phyloP scores from a whole-genome alignment of 192 early-diverging fungal species.

The Coemansia sp. region DNA sequence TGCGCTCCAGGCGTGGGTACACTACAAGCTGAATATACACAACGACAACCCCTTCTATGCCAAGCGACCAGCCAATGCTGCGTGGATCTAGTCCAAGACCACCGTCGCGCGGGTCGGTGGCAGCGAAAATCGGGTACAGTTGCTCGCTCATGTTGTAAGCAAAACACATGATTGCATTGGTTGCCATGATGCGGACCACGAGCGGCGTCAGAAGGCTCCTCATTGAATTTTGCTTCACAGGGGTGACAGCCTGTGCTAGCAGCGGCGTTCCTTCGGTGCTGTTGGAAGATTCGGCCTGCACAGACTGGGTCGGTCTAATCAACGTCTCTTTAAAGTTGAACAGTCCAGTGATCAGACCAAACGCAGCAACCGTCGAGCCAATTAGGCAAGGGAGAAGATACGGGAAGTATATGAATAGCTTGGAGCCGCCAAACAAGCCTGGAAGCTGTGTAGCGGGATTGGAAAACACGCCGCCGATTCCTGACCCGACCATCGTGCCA shows the following conservation, averaged over 20 bases:
- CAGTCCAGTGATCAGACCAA: slow-evolving; percentile 66
- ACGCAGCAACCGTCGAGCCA: slow-evolving; percentile 59
- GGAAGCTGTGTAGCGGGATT: slow-evolving; percentile 74
- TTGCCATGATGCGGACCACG: slow-evolving; percentile 13
- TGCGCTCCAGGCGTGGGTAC: slow-evolving; percentile 45
- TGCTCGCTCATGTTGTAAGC: slow-evolving; percentile 29
- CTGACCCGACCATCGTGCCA: slow-evolving; percentile 65
- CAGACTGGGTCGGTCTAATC: neutral
- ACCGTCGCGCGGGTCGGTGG: slow-evolving; percentile 35
- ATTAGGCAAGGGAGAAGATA: slow-evolving; percentile 84
- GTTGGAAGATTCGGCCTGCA: neutral
- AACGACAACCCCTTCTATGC: slow-evolving; percentile 38
- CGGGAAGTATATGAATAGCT: slow-evolving; percentile 66
- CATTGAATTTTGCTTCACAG: slow-evolving; percentile 7
- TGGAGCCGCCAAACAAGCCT: slow-evolving; percentile 55
- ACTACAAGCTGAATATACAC: slow-evolving; percentile 57
- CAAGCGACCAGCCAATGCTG: slow-evolving; percentile 56
- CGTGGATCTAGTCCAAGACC: slow-evolving; percentile 58
- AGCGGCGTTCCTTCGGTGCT: slow-evolving; percentile 15
- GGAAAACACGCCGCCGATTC: slow-evolving; percentile 76
- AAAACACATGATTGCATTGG: slow-evolving; percentile 30
- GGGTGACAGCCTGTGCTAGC: neutral
- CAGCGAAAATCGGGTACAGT: slow-evolving; percentile 49
- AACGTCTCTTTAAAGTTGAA: slow-evolving; percentile 66
- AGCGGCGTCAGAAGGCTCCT: slow-evolving; percentile 24